These are phyloP conservation scores for Globisporangium alternatum DNA, from an alignment of 352 stramenopile species.

Conservation along the genomic window DNA sequence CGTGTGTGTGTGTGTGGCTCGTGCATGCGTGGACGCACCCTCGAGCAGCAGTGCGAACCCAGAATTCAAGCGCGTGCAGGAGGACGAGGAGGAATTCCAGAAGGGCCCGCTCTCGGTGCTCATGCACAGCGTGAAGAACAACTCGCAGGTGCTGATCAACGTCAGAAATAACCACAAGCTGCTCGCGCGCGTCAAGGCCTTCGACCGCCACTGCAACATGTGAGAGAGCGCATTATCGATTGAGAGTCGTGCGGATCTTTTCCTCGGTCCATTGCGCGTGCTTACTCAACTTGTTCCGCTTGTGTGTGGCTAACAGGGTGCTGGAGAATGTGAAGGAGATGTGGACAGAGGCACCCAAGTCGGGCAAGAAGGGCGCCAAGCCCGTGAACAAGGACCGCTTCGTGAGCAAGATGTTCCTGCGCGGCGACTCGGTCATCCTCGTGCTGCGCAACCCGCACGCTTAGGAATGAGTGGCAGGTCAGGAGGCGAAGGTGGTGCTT, in stretches of 20 bases:
- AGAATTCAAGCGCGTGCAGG: constrained; percentile 85
- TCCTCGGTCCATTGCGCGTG: background rate
- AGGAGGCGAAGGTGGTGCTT: background rate
- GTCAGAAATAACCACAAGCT: constrained; percentile 99
- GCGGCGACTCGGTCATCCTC: constrained; percentile 99
- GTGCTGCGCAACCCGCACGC: constrained; percentile 96
- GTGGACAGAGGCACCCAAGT: constrained; percentile 99
- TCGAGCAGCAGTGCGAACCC: constrained; percentile 23
- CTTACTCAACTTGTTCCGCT: background rate
- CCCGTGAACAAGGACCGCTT: constrained; percentile 99
- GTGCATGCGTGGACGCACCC: background rate
- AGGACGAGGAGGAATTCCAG: constrained; percentile 93
- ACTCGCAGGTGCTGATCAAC: constrained; percentile 99
- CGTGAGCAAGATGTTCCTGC: constrained; percentile 99
- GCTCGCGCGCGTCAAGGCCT: constrained; percentile 98
- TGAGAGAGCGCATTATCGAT: background rate
- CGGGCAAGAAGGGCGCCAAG: constrained; percentile 94
- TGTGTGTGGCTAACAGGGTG: constrained; percentile 66
- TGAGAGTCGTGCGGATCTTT: background rate
- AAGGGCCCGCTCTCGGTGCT: constrained; percentile 96
- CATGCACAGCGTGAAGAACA: constrained; percentile 97
- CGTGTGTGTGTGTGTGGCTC: background rate
- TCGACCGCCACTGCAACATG: constrained; percentile 99
- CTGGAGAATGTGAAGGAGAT: constrained; percentile 99
- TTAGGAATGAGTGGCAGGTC: constrained; percentile 26